Conservation (phyloP, 2,329 filamentous ascomycete species). For the Trichoderma sp. region DNA sequence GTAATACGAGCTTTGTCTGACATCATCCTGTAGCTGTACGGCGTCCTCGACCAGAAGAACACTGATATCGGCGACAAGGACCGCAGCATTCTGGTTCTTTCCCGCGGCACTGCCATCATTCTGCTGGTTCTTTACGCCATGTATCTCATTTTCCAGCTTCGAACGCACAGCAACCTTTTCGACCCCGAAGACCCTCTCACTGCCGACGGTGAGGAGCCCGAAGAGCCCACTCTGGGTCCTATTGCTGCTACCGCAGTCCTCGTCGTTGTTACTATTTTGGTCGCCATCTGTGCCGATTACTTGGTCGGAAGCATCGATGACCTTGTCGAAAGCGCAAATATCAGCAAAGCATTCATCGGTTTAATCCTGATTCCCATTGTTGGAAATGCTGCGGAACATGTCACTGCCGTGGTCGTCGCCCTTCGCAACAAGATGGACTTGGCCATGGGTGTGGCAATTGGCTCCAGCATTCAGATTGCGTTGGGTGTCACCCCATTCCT, state of each 20-base stretch:
- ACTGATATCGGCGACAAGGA: constrained; percentile 40
- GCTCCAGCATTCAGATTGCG: constrained; percentile 79
- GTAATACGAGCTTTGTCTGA: constrained; percentile 23
- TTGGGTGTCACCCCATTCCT: constrained; percentile 77
- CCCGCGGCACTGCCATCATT: constrained; percentile 73
- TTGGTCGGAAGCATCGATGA: constrained; percentile 73
- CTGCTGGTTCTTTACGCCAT: constrained; percentile 71
- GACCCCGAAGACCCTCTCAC: constrained; percentile 51
- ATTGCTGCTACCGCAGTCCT: constrained; percentile 64
- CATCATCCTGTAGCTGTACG: constrained; percentile 54
- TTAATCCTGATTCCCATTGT: constrained; percentile 77
- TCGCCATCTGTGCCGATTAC: constrained; percentile 73
- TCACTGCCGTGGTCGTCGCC: constrained; percentile 77
- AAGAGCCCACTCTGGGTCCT: constrained; percentile 57
- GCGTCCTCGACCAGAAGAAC: constrained; percentile 52
- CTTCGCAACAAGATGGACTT: constrained; percentile 74
- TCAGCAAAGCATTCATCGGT: constrained; percentile 80
- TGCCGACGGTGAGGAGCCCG: constrained; percentile 42
- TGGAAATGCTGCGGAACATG: constrained; percentile 77
- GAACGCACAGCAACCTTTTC: constrained; percentile 71
- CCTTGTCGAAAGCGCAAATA: constrained; percentile 65
- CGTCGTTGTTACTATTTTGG: constrained; percentile 66
- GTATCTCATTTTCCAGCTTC: constrained; percentile 76
- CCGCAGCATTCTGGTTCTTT: constrained; percentile 65
- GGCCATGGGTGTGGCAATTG: constrained; percentile 76